Base-by-base conservation (phyloP, 2,329 filamentous ascomycete species). In the Zymoseptoria brevis region DNA sequence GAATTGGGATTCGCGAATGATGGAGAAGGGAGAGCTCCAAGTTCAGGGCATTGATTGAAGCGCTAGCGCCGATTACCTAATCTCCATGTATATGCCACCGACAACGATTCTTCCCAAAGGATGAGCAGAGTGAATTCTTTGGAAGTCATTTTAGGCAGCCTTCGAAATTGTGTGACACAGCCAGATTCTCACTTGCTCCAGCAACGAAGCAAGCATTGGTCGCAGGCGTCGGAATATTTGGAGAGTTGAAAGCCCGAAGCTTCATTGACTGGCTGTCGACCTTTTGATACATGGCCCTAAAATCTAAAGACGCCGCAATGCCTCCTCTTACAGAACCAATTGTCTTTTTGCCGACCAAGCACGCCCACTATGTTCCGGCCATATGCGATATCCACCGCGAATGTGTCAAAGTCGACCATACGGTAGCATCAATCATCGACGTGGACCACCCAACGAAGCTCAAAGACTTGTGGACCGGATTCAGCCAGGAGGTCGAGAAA, bases 351-450 rank as follows among this genome's bases (percentile, higher is more conserved):
- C 59, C 64, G 13, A 16, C 54, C 21, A 52, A 50, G 41, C 81
- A 86, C 65, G 67, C 73, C 26, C 78, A 81, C 66, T 76, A 86
- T 21, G 75, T 83, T 22, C 77, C 80, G 16, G 81, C 82, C 66
- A 76, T 87, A 19, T 83, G 82, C 41, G 77, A 78, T 53, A 76
- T 87, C 22, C 84, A 86, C 64, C 80, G 77, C 60, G 77, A 79
- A 13, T 85, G 83, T 72, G 83, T 87, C 68, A 80, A 79, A 4
- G 74, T 79, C 60, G 83, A 84, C 72, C 75, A 78, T 67, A 81
- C 79, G 62, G 77, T 83, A 41, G 81, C 81, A 24, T 81, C 78
- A 4, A 87, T 86, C 68, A 74, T 84, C 13, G 58, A 64, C 50
- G 8, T 50, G 9, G 75, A 79, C 45, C 82, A 82, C 13, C 21